Evolutionary conservation across 140 eudicot genomes (phyloP).

Genomic region (Ambrosia hybrid): DNA sequence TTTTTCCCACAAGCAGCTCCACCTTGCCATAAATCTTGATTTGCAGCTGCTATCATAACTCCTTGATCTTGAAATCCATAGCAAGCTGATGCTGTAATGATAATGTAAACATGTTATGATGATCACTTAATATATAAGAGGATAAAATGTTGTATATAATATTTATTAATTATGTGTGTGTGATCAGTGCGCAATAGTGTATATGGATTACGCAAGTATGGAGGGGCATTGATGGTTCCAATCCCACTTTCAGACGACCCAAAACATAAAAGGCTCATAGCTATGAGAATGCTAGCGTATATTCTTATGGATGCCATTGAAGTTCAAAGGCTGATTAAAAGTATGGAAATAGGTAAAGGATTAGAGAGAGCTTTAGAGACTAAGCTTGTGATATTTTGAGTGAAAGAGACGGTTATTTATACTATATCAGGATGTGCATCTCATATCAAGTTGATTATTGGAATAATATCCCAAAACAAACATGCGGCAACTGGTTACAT

Average conservation of each 20-base stretch:
- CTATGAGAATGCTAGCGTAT: conserved; percentile 7
- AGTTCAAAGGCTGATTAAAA: neutral
- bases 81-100: conserved; percentile 45
- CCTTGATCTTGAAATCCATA: conserved; percentile 28
- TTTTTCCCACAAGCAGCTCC: conserved; percentile 39
- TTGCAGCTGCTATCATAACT: conserved; percentile 52
- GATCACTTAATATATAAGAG: too few relatives aligned
- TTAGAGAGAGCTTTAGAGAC: neutral
- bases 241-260: conserved; percentile 20
- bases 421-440: neutral
- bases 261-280: conserved; percentile 8
- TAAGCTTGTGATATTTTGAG: conserved; percentile 17
- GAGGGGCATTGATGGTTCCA: conserved; percentile 39
- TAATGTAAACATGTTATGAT: neutral
- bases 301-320: conserved; percentile 21
- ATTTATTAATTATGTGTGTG: neutral
- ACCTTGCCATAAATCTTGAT: conserved; percentile 29
- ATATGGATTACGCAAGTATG: conserved; percentile 24
- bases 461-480: neutral
- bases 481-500: neutral
- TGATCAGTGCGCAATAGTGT: neutral
- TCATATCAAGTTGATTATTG: neutral
- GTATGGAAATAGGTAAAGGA: too few relatives aligned
- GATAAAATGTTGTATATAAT: too few relatives aligned
- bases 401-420: conserved; percentile 7